These are phyloP conservation scores for Aspergillus biplanus DNA, from an alignment of 495 filamentous ascomycete species.

Conservation along the genomic window DNA sequence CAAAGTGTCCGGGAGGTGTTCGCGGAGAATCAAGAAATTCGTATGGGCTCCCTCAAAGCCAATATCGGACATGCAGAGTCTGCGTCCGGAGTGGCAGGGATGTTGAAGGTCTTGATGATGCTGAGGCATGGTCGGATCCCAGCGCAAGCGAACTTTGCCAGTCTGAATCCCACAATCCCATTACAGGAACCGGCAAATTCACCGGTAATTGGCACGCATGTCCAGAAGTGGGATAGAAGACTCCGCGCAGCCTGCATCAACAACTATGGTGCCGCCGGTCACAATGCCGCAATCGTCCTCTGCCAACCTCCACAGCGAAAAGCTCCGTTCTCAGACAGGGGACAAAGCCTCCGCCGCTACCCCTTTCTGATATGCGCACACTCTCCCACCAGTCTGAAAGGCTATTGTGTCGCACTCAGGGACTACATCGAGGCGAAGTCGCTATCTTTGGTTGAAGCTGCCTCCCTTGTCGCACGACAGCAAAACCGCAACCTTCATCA, in stretches of 20 bases:
- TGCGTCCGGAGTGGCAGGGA: conserved; percentile 43
- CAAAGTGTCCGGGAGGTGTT: conserved; percentile 41
- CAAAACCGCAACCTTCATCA: not conserved
- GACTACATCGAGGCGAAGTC: conserved; percentile 24
- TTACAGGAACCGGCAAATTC: not conserved
- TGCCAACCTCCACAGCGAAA: not conserved
- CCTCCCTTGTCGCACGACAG: conserved; percentile 5
- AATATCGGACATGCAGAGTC: conserved; percentile 53
- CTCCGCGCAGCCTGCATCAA: not conserved
- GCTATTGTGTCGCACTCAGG: conserved; percentile 28
- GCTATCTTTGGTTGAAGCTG: not conserved
- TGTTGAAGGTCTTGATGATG: conserved; percentile 53
- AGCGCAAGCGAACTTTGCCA: conserved; percentile 35
- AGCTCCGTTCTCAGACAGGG: not conserved
- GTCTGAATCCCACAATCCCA: conserved; percentile 38
- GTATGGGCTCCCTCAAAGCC: conserved; percentile 47
- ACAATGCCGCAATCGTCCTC: not conserved
- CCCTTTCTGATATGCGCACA: conserved; percentile 2
- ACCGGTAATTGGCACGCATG: not conserved
- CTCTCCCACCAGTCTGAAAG: not conserved
- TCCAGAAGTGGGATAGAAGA: not conserved
- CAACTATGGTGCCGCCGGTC: not conserved
- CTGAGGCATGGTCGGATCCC: conserved; percentile 34
- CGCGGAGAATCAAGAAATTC: conserved; percentile 16
- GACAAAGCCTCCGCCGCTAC: not conserved